Base-by-base conservation (phyloP, 345 rosid genomes). In the Hypericum perforatum region DNA sequence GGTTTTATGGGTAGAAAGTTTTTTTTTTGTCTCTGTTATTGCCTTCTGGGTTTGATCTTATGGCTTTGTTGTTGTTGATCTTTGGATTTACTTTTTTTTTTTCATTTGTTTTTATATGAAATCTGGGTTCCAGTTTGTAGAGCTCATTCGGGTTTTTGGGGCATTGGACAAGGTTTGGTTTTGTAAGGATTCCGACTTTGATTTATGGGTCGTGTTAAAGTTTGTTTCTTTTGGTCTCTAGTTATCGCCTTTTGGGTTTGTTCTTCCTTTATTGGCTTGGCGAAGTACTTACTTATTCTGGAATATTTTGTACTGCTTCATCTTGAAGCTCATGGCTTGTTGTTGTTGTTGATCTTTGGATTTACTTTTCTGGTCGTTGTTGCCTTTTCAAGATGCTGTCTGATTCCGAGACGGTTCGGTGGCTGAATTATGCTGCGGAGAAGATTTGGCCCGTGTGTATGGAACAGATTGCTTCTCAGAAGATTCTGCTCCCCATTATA, bases 371-470 rank as follows among this genome's bases (percentile, higher is more conserved):
- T 57, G 22, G 3, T 55, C 41, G 56, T 53, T 22, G 32, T 22
- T 22, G 32, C 32, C 32, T 22, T 22, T 22, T 45, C n/a, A 60
- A 91, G 98, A 85, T 84, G 29, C 74, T 92, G 8, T 63, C 81
- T 37, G 97, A 92, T 70, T 88, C 95, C 12, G 97, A 92, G 71
- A 77, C 94, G 0, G 91, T 85, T 0, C 65, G 97, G 49, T 92
- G 98, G 98, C 57, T 92, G 76, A 92, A 92, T 63, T 73, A 92
- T 62, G 84, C 91, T 5, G 64, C 80, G 6, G 94, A 85, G 71
- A 83, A 82, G 76, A 76, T 88, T 50, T 92, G 98, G 98, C 97
- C 97, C 3, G 61, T 92, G 37, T 88, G 95, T 62, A 72, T 92
- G 89, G 97, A 92, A 65, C 84, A 79, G 57, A 85, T 92, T 58